These are phyloP conservation scores for Alternaria sp. DNA, from an alignment of 2,329 filamentous ascomycete species.

Conservation along the genomic window DNA sequence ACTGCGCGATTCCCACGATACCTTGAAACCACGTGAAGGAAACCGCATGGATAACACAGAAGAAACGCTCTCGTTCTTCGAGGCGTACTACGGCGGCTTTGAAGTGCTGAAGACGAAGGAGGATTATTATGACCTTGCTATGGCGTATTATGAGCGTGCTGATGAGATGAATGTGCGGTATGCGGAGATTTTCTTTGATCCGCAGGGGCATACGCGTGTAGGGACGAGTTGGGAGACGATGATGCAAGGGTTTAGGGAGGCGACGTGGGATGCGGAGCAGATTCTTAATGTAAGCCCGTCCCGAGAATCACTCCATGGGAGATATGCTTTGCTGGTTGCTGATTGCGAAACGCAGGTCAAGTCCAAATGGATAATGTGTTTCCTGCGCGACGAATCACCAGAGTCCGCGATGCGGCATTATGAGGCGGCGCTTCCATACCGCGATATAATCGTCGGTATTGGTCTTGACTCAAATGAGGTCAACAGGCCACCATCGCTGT, in stretches of 20 bases:
- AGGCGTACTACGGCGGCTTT: constrained; percentile 32
- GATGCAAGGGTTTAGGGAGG: constrained; percentile 34
- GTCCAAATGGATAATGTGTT: constrained; percentile 52
- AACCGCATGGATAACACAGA: constrained; percentile 19
- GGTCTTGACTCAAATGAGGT: constrained; percentile 58
- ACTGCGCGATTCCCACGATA: constrained; percentile 39
- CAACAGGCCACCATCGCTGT: constrained; percentile 22
- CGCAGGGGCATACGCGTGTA: constrained; percentile 51
- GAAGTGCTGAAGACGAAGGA: constrained; percentile 43
- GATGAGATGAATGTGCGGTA: constrained; percentile 50
- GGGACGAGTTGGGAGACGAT: constrained; percentile 42
- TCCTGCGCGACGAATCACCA: constrained; percentile 51
- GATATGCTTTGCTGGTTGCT: background rate
- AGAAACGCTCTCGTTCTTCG: constrained; percentile 24
- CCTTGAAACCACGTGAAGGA: constrained; percentile 5
- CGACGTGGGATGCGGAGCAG: constrained; percentile 34
- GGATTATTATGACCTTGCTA: constrained; percentile 52
- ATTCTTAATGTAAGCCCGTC: background rate
- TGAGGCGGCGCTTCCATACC: constrained; percentile 35
- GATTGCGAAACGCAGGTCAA: background rate
- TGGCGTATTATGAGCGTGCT: constrained; percentile 47
- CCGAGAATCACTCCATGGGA: rapidly evolving
- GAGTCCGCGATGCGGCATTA: constrained; percentile 43
- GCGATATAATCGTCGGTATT: constrained; percentile 53
- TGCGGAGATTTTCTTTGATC: constrained; percentile 53